Evolutionary conservation across 805 yeast species (phyloP), one percentile per base, ranked within the genome.

Genomic region (Crinitomyces ghanaensis): DNA sequence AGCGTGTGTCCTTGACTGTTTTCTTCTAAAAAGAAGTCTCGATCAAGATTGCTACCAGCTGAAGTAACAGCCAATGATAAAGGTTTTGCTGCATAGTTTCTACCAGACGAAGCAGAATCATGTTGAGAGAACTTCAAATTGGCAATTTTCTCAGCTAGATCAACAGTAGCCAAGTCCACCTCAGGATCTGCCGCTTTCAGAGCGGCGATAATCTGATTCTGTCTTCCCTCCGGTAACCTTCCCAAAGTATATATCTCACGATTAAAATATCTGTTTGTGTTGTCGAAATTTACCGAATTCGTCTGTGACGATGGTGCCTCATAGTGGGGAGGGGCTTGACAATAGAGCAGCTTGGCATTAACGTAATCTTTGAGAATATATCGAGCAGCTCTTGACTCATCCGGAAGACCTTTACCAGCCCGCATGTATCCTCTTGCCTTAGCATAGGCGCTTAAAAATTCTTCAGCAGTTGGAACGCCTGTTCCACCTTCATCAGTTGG

Each of bases 391-490:
- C 98, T 71, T 27, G 93, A 75, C 55, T 85, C 93, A 63, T 91
- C 99, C 2, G 98, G 97, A 45, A 84, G 74, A 51, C 97, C 97
- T 52, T 82, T 86, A 56, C 93, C 96, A 0, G 95, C 81, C 20
- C 60, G 47, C 93, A 84, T 86, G 55, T 74, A 91, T 48, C 99
- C 98, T 60, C 98, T 74, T 3, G 96, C 91, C 60, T 93, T 72
- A 5, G 96, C 97, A 53, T 91, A 91, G 0, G 97, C 93, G 30
- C 74, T 80, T 38, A 91, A 66, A 25, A 91, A 57, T 56, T 91
- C 97, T 51, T 81, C 77, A 0, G 96, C 80, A 3, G 94, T 82
- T 21, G 96, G 95, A 12, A 45, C 36, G 15, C 95, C 95, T 26
- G 73, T 66, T 38, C 95, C 96, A 44, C 95, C 95, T 54, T 86